These are phyloP conservation scores for Pestalotiopsis sp. DNA, from an alignment of 2,329 filamentous ascomycete species.

Conservation along the genomic window DNA sequence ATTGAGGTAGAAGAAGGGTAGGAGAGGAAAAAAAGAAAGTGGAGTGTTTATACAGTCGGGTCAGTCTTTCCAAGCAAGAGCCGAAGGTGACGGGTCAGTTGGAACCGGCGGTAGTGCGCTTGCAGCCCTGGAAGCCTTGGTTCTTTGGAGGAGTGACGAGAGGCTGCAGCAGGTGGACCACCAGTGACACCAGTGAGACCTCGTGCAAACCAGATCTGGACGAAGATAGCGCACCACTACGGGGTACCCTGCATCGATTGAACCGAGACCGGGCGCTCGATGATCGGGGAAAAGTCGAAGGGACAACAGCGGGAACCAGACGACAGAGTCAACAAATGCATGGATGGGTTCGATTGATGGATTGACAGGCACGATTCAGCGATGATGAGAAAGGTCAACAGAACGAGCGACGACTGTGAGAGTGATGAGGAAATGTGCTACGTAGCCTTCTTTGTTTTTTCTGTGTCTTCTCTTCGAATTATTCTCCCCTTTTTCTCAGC, in stretches of 20 bases:
- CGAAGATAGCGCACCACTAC: slow-evolving; percentile 6
- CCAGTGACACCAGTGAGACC: slow-evolving; percentile 8
- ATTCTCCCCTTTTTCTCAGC: slow-evolving; percentile 5
- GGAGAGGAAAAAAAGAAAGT: slow-evolving; percentile 26
- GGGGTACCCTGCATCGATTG: slow-evolving; percentile 9
- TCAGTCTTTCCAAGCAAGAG: slow-evolving; percentile 7
- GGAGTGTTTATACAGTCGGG: slow-evolving; percentile 21
- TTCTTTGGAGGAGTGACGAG: slow-evolving; percentile 10
- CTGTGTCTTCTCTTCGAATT: background rate
- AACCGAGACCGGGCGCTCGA: slow-evolving; percentile 6
- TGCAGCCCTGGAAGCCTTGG: slow-evolving; percentile 3
- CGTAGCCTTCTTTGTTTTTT: slow-evolving; percentile 2
- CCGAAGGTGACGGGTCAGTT: slow-evolving; percentile 5
- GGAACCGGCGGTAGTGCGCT: background rate
- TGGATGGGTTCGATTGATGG: background rate
- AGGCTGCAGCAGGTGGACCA: slow-evolving; percentile 13
- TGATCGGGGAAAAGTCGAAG: slow-evolving; percentile 1
- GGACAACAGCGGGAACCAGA: background rate
- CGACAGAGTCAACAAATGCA: slow-evolving; percentile 1
- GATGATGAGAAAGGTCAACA: background rate
- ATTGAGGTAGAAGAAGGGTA: slow-evolving; percentile 21
- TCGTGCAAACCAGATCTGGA: slow-evolving; percentile 10
- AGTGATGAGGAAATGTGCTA: background rate
- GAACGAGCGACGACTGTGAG: background rate
- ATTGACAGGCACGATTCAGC: background rate